phyloP scores from a whole-genome alignment of 2,329 filamentous ascomycete genomes.

The Cladosporium sp. region DNA sequence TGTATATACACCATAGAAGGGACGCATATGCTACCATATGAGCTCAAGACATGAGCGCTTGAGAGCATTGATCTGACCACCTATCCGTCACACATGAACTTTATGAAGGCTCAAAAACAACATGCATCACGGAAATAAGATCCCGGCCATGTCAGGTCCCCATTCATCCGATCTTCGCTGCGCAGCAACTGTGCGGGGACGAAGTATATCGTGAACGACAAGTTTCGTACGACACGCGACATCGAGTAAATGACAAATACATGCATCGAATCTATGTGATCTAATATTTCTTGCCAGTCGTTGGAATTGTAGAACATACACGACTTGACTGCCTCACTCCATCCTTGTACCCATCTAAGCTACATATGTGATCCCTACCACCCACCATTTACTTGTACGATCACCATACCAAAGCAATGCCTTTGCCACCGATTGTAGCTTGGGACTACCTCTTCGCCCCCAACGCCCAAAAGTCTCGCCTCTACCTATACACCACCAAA shows the following conservation, averaged over 20 bases:
- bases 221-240: not conserved
- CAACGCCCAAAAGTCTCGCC: conserved; percentile 22
- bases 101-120: not conserved
- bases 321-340: not conserved
- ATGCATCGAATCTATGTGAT: not conserved
- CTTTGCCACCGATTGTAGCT: conserved; percentile 12
- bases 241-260: not conserved
- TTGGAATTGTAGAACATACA: not conserved
- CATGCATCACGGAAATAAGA: not conserved
- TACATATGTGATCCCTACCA: not conserved
- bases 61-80: not conserved
- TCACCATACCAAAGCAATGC: not conserved
- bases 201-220: too few species aligned
- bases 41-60: not conserved
- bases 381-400: not conserved
- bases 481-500: conserved; percentile 18
- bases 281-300: too few species aligned
- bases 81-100: not conserved
- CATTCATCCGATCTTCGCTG: not conserved
- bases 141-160: not conserved
- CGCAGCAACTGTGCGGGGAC: too few species aligned
- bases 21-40: not conserved
- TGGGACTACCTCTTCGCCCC: conserved; percentile 21
- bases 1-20: not conserved
- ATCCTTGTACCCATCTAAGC: not conserved